phyloP scores from a whole-genome alignment of 1,284 basidiomycete species.

The Erythrobasidium hasegawianum region DNA sequence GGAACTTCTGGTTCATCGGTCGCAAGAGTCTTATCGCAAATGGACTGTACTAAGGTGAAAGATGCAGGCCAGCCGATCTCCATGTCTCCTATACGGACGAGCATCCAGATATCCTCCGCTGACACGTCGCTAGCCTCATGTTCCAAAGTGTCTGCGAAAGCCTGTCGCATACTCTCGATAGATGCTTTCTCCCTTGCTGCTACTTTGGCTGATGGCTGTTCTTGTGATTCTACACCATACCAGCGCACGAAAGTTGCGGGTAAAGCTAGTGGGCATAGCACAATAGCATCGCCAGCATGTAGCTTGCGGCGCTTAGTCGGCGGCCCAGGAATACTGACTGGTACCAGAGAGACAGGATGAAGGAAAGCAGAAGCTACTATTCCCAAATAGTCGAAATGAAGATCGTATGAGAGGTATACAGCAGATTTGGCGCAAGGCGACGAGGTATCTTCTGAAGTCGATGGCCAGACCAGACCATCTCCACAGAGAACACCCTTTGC shows the following conservation, averaged over 20 bases:
- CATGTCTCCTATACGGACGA: background rate
- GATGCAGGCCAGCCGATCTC: background rate
- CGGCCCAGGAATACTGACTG: background rate
- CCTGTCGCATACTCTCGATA: background rate
- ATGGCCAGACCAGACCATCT: conserved; percentile 11
- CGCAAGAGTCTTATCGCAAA: no score
- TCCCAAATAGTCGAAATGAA: background rate
- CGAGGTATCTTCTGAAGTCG: background rate
- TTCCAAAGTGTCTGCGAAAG: background rate
- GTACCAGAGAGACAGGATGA: background rate
- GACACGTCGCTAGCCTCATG: background rate
- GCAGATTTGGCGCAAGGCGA: background rate
- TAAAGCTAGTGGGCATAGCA: conserved; percentile 7
- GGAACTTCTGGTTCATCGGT: no score
- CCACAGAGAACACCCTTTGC: conserved; percentile 6
- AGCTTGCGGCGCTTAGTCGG: background rate
- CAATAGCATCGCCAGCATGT: background rate
- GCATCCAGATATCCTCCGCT: background rate
- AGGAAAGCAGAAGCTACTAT: conserved; percentile 6
- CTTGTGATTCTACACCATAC: conserved; percentile 13
- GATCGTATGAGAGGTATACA: background rate
- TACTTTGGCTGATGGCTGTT: background rate
- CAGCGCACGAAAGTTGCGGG: conserved; percentile 23
- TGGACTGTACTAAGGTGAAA: background rate
- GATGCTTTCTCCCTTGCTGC: background rate